Conservation (phyloP, 2,329 filamentous ascomycete species). For the Ascomycota sp. region DNA sequence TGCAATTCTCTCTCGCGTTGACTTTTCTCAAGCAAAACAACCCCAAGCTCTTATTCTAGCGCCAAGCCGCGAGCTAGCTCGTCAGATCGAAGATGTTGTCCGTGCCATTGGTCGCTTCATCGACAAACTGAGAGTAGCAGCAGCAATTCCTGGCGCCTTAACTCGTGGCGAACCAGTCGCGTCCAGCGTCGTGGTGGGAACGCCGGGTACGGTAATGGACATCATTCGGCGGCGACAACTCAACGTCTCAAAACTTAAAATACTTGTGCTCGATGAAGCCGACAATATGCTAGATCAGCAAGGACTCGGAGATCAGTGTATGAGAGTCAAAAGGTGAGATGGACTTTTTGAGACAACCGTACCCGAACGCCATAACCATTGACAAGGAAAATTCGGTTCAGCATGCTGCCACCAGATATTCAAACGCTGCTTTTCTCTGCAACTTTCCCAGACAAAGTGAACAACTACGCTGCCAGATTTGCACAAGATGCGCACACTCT, state of each 20-base stretch:
- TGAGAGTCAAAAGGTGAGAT: constrained; percentile 57
- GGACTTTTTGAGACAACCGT: too few species aligned
- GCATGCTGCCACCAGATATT: constrained; percentile 47
- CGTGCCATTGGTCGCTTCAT: constrained; percentile 68
- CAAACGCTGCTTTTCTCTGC: constrained; percentile 92
- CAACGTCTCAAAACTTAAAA: constrained; percentile 46
- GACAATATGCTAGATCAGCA: constrained; percentile 98
- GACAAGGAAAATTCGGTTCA: constrained; percentile 11
- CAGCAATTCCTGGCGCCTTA: constrained; percentile 61
- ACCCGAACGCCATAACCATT: too few species aligned
- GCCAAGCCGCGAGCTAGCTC: constrained; percentile 79
- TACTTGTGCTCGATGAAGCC: constrained; percentile 85
- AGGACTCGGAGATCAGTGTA: constrained; percentile 83
- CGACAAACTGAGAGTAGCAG: constrained; percentile 48
- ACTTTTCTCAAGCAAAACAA: constrained; percentile 40
- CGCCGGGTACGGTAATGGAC: constrained; percentile 80
- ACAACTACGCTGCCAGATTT: constrained; percentile 63
- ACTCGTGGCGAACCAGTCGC: constrained; percentile 46
- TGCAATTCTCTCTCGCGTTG: constrained; percentile 70
- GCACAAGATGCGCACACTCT: constrained; percentile 72
- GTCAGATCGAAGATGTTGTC: constrained; percentile 78
- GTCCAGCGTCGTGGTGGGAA: constrained; percentile 71
- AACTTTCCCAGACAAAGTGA: constrained; percentile 70
- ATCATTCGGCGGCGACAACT: constrained; percentile 58
- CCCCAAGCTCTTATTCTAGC: constrained; percentile 80